These are phyloP conservation scores for Spathaspora passalidarum DNA, from an alignment of 805 yeast species.

Conservation along the genomic window DNA sequence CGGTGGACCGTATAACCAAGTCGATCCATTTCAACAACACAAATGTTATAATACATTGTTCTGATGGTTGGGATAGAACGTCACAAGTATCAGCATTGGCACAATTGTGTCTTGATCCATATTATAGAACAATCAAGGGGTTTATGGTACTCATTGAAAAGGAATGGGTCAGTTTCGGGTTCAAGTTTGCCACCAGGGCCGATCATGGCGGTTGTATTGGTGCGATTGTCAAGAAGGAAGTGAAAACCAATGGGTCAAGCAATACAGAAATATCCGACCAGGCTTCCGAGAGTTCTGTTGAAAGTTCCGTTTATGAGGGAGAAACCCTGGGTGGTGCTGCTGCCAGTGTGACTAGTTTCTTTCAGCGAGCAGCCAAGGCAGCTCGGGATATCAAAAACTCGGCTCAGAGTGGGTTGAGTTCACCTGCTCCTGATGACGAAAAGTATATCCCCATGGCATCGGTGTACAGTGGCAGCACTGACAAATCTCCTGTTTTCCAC, in stretches of 20 bases:
- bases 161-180: slow-evolving; percentile 96
- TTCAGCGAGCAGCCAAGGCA: slow-evolving; percentile 41
- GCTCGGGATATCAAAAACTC: slow-evolving; percentile 40
- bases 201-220: slow-evolving; percentile 65
- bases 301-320: slow-evolving; percentile 5
- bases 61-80: slow-evolving; percentile 99
- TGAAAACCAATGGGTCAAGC: background rate
- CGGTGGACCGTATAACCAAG: slow-evolving; percentile 74
- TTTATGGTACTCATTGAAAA: slow-evolving; percentile 83
- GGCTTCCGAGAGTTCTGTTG: slow-evolving; percentile 4
- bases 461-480: slow-evolving; percentile 35
- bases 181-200: slow-evolving; percentile 77
- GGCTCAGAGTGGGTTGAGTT: slow-evolving; percentile 21
- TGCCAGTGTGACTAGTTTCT: slow-evolving; percentile 33
- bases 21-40: slow-evolving; percentile 81
- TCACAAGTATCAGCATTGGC: slow-evolving; percentile 83
- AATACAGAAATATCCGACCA: background rate
- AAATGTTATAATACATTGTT: slow-evolving; percentile 86
- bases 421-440: slow-evolving; percentile 17
- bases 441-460: slow-evolving; percentile 26
- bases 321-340: slow-evolving; percentile 14
- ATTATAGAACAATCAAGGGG: slow-evolving; percentile 82
- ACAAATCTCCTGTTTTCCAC: slow-evolving; percentile 82
- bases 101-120: slow-evolving; percentile 87
- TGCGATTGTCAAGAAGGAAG: slow-evolving; percentile 25